Percentiles rank a stretch among this genome's conserved stretches.
phyloP scores from a whole-genome alignment of 2,329 filamentous ascomycete genomes.

The Talaromyces marneffei region DNA sequence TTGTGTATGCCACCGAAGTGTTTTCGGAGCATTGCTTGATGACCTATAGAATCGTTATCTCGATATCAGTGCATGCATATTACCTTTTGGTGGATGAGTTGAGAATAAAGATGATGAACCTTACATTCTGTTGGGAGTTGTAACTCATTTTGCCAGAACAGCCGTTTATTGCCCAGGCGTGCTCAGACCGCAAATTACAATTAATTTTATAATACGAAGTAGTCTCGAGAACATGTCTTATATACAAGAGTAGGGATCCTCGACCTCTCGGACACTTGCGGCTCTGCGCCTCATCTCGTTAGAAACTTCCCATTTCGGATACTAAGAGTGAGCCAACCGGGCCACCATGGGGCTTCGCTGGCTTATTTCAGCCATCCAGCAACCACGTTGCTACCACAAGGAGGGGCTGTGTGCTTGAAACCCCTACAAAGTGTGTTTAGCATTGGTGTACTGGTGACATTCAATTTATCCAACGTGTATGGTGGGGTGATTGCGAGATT shows the following conservation, averaged over 20 bases:
- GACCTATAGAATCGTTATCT: neutral
- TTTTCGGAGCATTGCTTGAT: slow-evolving; percentile 6
- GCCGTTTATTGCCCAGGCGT: too few species aligned
- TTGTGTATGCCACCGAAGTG: neutral
- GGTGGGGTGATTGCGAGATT: neutral
- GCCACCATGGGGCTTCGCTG: neutral
- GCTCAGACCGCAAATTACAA: too few species aligned
- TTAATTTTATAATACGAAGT: neutral
- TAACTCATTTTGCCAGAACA: neutral
- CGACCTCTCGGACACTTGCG: neutral
- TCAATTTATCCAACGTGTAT: neutral
- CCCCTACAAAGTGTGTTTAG: neutral
- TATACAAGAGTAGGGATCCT: neutral
- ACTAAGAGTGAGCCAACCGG: neutral
- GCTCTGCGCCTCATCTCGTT: slow-evolving; percentile 2
- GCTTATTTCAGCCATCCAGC: neutral
- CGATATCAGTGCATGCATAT: neutral
- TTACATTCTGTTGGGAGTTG: neutral
- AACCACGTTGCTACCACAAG: neutral
- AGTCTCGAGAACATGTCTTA: neutral
- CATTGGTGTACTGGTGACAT: neutral
- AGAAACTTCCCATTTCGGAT: slow-evolving; percentile 6
- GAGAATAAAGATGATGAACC: neutral
- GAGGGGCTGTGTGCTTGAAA: neutral
- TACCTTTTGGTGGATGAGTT: neutral